phyloP scores from a whole-genome alignment of 2,329 filamentous ascomycete species.

The Lizonia empirigonia region DNA sequence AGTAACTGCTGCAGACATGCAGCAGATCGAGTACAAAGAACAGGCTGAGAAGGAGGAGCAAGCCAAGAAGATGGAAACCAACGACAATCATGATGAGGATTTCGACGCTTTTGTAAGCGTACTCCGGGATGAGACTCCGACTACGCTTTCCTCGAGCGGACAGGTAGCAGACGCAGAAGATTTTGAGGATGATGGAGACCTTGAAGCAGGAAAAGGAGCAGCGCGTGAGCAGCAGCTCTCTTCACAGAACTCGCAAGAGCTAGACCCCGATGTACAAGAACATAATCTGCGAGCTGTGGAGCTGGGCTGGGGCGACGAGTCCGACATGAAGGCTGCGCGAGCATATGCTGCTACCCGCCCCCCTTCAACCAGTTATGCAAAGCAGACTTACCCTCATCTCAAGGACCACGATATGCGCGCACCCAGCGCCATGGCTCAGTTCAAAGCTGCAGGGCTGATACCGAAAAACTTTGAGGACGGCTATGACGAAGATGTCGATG shows the following conservation, averaged over 20 bases:
- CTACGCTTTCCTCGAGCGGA: too few relatives aligned
- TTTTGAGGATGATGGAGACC: background rate
- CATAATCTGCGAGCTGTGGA: background rate
- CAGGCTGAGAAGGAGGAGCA: too few relatives aligned
- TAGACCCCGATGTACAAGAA: background rate
- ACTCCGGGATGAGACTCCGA: background rate
- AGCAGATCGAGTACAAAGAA: constrained; percentile 20
- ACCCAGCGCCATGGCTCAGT: background rate
- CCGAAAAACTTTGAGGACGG: background rate
- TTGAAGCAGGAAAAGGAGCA: background rate
- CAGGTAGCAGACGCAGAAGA: background rate
- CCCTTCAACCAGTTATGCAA: background rate
- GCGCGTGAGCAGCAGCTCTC: background rate
- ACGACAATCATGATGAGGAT: too few relatives aligned
- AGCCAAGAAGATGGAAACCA: constrained; percentile 17
- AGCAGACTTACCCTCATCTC: background rate
- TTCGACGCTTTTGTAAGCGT: background rate
- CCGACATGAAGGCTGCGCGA: background rate
- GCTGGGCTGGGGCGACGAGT: background rate
- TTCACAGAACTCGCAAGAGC: background rate
- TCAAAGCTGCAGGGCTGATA: background rate
- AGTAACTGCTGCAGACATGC: background rate
- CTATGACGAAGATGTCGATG: too few relatives aligned
- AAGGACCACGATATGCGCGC: background rate
- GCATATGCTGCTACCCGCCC: background rate